Percentiles rank a stretch among this genome's conserved stretches.
phyloP scores from a whole-genome alignment of 768 basidiomycete genomes.

The Lentinula raphanica region DNA sequence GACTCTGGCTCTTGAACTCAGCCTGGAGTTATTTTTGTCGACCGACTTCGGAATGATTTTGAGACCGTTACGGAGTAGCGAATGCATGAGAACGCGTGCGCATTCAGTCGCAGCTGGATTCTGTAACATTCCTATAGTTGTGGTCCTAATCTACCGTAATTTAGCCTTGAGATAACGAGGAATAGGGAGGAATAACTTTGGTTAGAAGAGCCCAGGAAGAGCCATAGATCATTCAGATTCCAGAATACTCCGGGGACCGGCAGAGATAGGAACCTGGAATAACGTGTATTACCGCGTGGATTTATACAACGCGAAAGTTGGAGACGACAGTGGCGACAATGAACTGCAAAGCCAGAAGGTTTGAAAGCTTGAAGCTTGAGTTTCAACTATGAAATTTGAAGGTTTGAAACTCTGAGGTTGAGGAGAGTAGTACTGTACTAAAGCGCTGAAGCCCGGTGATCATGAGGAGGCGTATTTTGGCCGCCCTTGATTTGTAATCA shows the following conservation, averaged over 20 bases:
- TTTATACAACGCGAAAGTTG: neutral
- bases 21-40: neutral
- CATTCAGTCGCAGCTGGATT: too few species aligned
- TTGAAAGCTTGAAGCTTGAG: too few species aligned
- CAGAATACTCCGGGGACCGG: too few species aligned
- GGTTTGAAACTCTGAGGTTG: too few species aligned
- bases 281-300: neutral
- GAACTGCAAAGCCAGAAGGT: too few species aligned
- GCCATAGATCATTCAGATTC: neutral
- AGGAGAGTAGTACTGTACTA: too few species aligned
- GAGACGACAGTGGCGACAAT: neutral
- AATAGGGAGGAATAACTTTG: neutral
- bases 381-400: too few species aligned
- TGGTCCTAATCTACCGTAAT: too few species aligned
- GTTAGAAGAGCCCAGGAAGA: neutral
- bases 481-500: neutral
- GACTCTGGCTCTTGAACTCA: neutral
- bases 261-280: too few species aligned
- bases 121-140: too few species aligned
- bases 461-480: neutral
- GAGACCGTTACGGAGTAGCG: neutral
- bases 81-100: neutral
- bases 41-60: neutral
- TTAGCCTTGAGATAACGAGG: too few species aligned
- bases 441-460: too few species aligned